phyloP scores from a whole-genome alignment of 2,329 filamentous ascomycete species.

The Lithohypha guttulata region DNA sequence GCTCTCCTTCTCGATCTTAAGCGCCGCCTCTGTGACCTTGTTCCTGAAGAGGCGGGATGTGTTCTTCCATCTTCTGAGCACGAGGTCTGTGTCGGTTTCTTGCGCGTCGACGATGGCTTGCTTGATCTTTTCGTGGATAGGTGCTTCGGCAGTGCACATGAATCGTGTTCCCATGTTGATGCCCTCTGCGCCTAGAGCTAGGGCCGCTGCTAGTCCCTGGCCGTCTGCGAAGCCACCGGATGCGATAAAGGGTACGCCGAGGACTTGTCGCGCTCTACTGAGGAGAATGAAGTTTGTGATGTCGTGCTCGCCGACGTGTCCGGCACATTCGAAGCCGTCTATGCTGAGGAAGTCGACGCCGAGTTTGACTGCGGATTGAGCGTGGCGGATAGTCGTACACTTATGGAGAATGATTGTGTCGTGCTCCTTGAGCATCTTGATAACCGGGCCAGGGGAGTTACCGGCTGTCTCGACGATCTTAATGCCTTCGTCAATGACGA shows the following conservation, averaged over 20 bases:
- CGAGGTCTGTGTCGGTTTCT: slow-evolving; percentile 82
- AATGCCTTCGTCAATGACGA: slow-evolving; percentile 86
- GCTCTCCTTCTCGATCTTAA: slow-evolving; percentile 75
- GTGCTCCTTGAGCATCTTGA: slow-evolving; percentile 72
- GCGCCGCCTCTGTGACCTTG: slow-evolving; percentile 69
- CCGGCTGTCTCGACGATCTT: slow-evolving; percentile 86
- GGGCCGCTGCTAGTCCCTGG: slow-evolving; percentile 78
- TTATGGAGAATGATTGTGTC: slow-evolving; percentile 81
- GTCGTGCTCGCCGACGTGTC: slow-evolving; percentile 45
- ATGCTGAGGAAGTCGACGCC: slow-evolving; percentile 95
- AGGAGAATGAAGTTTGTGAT: slow-evolving; percentile 55
- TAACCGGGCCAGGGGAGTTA: slow-evolving; percentile 82
- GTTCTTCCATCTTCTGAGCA: slow-evolving; percentile 86
- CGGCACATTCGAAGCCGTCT: slow-evolving; percentile 95
- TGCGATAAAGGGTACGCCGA: slow-evolving; percentile 85
- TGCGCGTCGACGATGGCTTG: slow-evolving; percentile 76
- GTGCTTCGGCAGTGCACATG: slow-evolving; percentile 90
- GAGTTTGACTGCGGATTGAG: slow-evolving; percentile 79
- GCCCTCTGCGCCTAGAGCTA: slow-evolving; percentile 81
- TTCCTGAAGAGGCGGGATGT: slow-evolving; percentile 83
- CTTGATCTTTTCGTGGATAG: slow-evolving; percentile 90
- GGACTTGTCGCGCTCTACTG: slow-evolving; percentile 68
- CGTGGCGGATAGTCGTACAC: slow-evolving; percentile 92
- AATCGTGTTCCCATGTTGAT: slow-evolving; percentile 99
- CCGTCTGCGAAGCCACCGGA: slow-evolving; percentile 94